Evolutionary conservation across 371 early-diverging fungal species (phyloP), one percentile per base, ranked within the genome.

Genomic region (Basidiobolus meristosporus): DNA sequence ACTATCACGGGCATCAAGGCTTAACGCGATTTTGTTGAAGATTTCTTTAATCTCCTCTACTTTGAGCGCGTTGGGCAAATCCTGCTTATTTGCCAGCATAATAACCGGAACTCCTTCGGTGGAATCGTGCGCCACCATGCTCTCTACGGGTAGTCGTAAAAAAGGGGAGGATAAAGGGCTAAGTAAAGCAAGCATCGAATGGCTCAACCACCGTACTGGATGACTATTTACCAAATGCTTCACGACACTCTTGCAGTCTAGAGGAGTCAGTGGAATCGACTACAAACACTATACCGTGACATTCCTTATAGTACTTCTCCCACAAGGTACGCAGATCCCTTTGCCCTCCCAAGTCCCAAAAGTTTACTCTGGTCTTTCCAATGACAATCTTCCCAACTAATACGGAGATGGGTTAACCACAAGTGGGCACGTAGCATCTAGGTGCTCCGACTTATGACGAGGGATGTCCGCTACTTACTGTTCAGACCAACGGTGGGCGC

Each of bases 321-420:
- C 97, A 96, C 33, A 96, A 75, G 3, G 70, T 58, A 17, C 75
- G 88, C 34, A 96, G 59, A 41, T 90, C 92, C 1, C 58, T 53
- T 47, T 90, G 88, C 1, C 97, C 97, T 4, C 93, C 97, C 16
- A 96, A 62, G 64, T 93, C 93, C 88, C 90, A 84, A 53, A 92
- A 89, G 47, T 82, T 86, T 29, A 93, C 49, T 35, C 74, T 62
- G 16, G 69, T 52, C 17, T 65, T 64, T 29, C 52, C 51, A 31
- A 82, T 62, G 39, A 73, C 74, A 26, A 86, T 77, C 53, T 74
- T 77, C 19, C 82, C 85, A 42, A 88, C 88, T 86, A 20, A 33
- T 2, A 36, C 6, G 10, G 11, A 4, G 43, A 31, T 41, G 7
- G 2, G 18, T 20, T 34, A 28, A 44, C 41, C 10, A 38, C 40